These are phyloP conservation scores for Bipolaris bicolor DNA, from an alignment of 2,329 filamentous ascomycete genomes.

Conservation along the genomic window DNA sequence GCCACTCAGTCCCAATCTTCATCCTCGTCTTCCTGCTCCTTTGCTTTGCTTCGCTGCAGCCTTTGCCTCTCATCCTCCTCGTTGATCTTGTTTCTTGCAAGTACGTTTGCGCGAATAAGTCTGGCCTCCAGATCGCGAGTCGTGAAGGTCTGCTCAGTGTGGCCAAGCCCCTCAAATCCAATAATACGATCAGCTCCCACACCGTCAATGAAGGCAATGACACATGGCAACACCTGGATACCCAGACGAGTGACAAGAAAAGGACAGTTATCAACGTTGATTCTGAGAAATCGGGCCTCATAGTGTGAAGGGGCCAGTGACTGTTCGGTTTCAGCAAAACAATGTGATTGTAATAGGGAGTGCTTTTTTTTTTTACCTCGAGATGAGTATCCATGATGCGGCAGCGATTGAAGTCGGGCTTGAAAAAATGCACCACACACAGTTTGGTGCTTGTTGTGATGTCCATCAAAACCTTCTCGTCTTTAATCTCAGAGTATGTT, in stretches of 20 bases:
- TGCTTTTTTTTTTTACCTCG: slow-evolving; percentile 43
- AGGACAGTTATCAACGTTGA: slow-evolving; percentile 65
- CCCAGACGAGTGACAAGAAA: slow-evolving; percentile 65
- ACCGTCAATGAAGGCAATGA: slow-evolving; percentile 63
- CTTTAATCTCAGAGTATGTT: slow-evolving; percentile 61
- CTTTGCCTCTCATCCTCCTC: slow-evolving; percentile 50
- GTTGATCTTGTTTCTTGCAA: slow-evolving; percentile 59
- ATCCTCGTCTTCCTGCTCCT: slow-evolving; percentile 50
- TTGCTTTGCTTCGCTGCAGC: slow-evolving; percentile 39
- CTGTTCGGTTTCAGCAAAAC: slow-evolving; percentile 29
- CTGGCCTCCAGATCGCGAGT: slow-evolving; percentile 61
- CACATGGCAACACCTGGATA: slow-evolving; percentile 64
- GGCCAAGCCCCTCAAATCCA: slow-evolving; percentile 64
- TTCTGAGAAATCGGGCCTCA: slow-evolving; percentile 63
- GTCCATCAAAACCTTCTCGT: slow-evolving; percentile 64
- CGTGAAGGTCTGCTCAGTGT: slow-evolving; percentile 60
- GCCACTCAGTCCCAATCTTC: slow-evolving; percentile 59
- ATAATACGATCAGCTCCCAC: slow-evolving; percentile 62
- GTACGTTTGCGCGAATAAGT: slow-evolving; percentile 58
- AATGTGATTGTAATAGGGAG: background rate
- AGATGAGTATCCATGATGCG: slow-evolving; percentile 67
- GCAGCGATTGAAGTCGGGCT: slow-evolving; percentile 68
- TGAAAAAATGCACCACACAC: slow-evolving; percentile 68
- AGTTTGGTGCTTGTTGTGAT: slow-evolving; percentile 64
- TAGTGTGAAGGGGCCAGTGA: slow-evolving; percentile 62